phyloP scores from a whole-genome alignment of 176 grass and related monocot genomes.

The Bonia amplexicaulis region DNA sequence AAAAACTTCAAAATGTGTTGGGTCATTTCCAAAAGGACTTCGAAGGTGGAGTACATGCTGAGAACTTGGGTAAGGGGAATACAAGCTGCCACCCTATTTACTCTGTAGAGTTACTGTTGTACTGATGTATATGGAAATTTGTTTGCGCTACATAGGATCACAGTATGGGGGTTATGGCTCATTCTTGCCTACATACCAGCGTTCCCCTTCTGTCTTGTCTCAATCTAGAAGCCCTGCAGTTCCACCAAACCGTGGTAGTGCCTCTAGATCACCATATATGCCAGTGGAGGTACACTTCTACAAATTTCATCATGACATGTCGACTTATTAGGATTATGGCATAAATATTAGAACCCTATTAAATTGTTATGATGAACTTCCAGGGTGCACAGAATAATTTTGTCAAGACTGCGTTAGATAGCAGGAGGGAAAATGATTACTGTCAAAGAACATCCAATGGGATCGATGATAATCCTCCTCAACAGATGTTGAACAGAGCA shows the following conservation, averaged over 20 bases:
- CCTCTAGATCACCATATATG: constrained; percentile 41
- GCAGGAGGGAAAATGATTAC: constrained; percentile 26
- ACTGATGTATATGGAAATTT: constrained; percentile 33
- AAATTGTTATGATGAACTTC: constrained; percentile 28
- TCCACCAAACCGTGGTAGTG: constrained; percentile 41
- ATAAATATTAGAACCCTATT: constrained; percentile 8
- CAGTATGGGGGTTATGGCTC: constrained; percentile 54
- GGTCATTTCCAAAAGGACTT: constrained; percentile 66
- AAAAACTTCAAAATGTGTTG: constrained; percentile 55
- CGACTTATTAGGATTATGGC: constrained; percentile 26
- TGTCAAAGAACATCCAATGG: constrained; percentile 22
- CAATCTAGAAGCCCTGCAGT: constrained; percentile 43
- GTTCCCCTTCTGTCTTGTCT: constrained; percentile 30
- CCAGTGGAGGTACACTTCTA: constrained; percentile 45
- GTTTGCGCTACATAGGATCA: constrained; percentile 35
- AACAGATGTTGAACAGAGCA: constrained; percentile 33
- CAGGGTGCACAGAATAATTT: constrained; percentile 37
- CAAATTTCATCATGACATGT: constrained; percentile 22
- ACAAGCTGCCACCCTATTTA: constrained; percentile 16
- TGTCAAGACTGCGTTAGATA: constrained; percentile 39
- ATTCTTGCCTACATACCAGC: constrained; percentile 44
- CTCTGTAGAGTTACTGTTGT: constrained; percentile 5
- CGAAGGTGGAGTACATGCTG: constrained; percentile 38
- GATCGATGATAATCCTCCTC: constrained; percentile 29
- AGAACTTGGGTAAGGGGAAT: constrained; percentile 47